Conservation (phyloP, 768 basidiomycete genomes). For the Dendrothele bispora region DNA sequence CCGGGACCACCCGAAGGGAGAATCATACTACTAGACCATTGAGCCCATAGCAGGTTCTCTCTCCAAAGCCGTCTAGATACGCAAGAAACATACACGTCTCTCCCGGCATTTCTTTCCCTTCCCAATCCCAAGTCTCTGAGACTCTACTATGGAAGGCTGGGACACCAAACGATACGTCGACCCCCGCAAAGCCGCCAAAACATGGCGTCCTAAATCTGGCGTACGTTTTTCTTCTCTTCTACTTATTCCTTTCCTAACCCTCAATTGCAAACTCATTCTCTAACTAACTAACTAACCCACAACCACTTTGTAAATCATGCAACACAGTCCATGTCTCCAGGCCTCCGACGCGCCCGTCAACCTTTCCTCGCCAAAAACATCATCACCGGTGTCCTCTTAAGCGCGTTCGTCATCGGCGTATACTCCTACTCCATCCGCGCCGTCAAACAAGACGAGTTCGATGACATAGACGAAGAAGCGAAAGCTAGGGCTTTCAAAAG, state of each 20-base stretch:
- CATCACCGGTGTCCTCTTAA: slow-evolving; percentile 70
- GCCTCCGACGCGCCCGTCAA: slow-evolving; percentile 82
- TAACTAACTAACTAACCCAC: neutral
- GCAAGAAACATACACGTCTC: no score
- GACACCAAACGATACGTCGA: slow-evolving; percentile 37
- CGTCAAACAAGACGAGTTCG: slow-evolving; percentile 92
- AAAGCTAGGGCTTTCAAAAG: slow-evolving; percentile 39
- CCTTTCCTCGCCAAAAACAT: slow-evolving; percentile 82
- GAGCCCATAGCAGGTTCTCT: no score
- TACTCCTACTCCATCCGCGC: slow-evolving; percentile 94
- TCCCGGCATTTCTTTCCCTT: no score
- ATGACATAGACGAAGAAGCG: slow-evolving; percentile 82
- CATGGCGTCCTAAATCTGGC: slow-evolving; percentile 54
- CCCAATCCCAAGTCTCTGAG: no score
- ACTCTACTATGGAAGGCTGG: slow-evolving; percentile 10
- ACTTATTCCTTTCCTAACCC: slow-evolving; percentile 16
- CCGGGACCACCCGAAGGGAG: no score
- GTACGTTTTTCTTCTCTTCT: slow-evolving; percentile 29
- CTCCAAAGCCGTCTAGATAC: no score
- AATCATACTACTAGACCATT: no score
- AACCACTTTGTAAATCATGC: neutral
- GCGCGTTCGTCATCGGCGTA: slow-evolving; percentile 75
- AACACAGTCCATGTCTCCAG: slow-evolving; percentile 77
- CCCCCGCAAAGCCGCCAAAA: slow-evolving; percentile 38
- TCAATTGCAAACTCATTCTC: slow-evolving; percentile 5